Evolutionary conservation across 495 filamentous ascomycete genomes (phyloP), one percentile per base, ranked within the genome.

Genomic region (Hypoxylon perforatum): DNA sequence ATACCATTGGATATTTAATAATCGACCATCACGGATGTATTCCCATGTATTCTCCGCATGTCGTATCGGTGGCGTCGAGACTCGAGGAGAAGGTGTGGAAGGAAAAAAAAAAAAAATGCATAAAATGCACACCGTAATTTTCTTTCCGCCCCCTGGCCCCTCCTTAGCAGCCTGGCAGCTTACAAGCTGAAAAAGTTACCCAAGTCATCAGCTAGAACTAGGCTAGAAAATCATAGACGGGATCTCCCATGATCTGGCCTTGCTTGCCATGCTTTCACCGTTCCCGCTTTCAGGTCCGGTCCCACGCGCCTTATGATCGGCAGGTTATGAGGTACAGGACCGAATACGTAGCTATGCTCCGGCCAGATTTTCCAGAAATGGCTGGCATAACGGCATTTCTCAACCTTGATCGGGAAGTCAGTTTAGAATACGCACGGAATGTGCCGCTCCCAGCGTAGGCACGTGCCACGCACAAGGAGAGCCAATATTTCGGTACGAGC

Each of bases 231-330:
- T n/a, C 30, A 44, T 56, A 47, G 42, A 51, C 55, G 55, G 58
- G 36, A 53, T 44, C 36, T 69, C 19, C 60, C 58, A 35, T 54
- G 65, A 63, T 63, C 65, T 69, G 53, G 30, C 30, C 30, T 5
- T 33, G 30, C 30, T 33, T 33, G 30, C 30, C 35, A 61, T 30
- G 45, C 50, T 52, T n/a, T 64, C 30, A 42, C 65, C 61, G 50
- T 61, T 69, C 61, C 66, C 66, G 61, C 46, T 54, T 36, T 65
- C 66, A 63, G 66, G 56, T 64, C 56, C 61, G 57, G 25, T n/a
- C 57, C 66, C 61, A 65, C 46, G 47, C 51, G 19, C 45, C 52
- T 61, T 38, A 61, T 45, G 66, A 69, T 69, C 66, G 51, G 61
- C 66, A 61, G 64, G 41, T 38, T 42, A 57, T 52, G 15, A 61